Conservation (phyloP, 139 green algal species). For the Coccomyxa sp. region DNA sequence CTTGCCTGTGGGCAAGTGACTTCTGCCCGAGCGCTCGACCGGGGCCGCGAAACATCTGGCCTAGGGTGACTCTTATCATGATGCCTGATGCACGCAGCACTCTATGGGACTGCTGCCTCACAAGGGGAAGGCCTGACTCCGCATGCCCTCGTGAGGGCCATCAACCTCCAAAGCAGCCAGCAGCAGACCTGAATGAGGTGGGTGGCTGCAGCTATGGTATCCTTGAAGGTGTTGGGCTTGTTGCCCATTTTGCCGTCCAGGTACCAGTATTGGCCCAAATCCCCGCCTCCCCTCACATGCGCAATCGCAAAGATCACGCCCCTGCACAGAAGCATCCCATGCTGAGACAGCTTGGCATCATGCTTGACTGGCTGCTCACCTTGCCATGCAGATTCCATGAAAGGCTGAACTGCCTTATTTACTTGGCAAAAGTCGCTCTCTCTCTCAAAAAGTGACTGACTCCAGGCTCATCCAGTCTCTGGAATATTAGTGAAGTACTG, state of each 20-base stretch:
- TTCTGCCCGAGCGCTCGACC: background rate
- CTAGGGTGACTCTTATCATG: background rate
- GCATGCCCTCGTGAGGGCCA: no score
- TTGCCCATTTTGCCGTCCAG: slow-evolving; percentile 64
- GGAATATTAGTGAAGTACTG: background rate
- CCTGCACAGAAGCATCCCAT: slow-evolving; percentile 49
- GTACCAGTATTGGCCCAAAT: slow-evolving; percentile 81
- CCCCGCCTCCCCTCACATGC: slow-evolving; percentile 79
- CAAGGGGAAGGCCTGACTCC: background rate
- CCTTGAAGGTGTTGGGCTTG: slow-evolving; percentile 78
- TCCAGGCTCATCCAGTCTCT: background rate
- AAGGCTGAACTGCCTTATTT: no score
- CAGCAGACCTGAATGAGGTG: slow-evolving; percentile 46
- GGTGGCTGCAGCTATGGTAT: slow-evolving; percentile 70
- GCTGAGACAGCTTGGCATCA: no score
- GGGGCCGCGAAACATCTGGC: background rate
- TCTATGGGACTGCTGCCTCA: background rate
- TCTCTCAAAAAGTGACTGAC: background rate
- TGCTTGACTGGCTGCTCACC: no score
- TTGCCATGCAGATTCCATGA: no score
- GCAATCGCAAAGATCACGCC: slow-evolving; percentile 76
- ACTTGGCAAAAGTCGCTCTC: no score
- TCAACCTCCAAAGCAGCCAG: no score
- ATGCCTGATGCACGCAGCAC: background rate
- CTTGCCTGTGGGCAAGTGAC: background rate